Percentiles rank a stretch among this genome's conserved stretches.
Conservation (phyloP, 2,329 filamentous ascomycete species). For the Capronia coronata region DNA sequence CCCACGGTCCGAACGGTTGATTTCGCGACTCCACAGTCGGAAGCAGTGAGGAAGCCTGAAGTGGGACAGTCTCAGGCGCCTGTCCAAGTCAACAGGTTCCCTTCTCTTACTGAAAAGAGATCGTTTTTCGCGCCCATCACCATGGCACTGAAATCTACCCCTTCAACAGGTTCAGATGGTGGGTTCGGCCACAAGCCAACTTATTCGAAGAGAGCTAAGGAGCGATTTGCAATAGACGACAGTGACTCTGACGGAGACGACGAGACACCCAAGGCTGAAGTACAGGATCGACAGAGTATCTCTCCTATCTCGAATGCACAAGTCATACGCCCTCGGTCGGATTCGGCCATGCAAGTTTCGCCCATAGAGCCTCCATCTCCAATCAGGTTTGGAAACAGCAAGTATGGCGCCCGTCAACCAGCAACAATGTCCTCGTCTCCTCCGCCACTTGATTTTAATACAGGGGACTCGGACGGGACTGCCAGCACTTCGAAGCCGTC, state of each 20-base stretch:
- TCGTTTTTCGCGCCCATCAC: slow-evolving; percentile 22
- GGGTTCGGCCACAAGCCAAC: slow-evolving; percentile 19
- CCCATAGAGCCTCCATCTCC: slow-evolving; percentile 43
- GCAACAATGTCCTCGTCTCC: slow-evolving; percentile 10
- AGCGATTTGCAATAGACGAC: slow-evolving; percentile 27
- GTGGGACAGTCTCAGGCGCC: slow-evolving; percentile 5
- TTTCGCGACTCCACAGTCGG: slow-evolving; percentile 5
- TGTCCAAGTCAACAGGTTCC: slow-evolving; percentile 22
- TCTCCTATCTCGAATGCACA: slow-evolving; percentile 18
- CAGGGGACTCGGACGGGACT: slow-evolving; percentile 32
- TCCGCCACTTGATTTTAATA: slow-evolving; percentile 31
- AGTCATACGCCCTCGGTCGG: slow-evolving; percentile 50
- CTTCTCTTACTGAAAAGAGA: slow-evolving; percentile 26
- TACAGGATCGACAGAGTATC: slow-evolving; percentile 14
- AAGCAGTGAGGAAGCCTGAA: not conserved
- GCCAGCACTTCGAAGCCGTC: slow-evolving; percentile 30
- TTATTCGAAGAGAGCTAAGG: slow-evolving; percentile 24
- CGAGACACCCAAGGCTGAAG: slow-evolving; percentile 13
- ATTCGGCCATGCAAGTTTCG: slow-evolving; percentile 63
- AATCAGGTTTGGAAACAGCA: slow-evolving; percentile 63
- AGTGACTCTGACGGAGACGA: slow-evolving; percentile 27
- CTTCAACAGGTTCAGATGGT: slow-evolving; percentile 14
- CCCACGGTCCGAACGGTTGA: slow-evolving; percentile 20
- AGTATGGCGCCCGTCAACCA: slow-evolving; percentile 60
- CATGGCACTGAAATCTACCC: slow-evolving; percentile 20